These are phyloP conservation scores for Corymbia maculata DNA, from an alignment of 345 rosid species.

Conservation along the genomic window DNA sequence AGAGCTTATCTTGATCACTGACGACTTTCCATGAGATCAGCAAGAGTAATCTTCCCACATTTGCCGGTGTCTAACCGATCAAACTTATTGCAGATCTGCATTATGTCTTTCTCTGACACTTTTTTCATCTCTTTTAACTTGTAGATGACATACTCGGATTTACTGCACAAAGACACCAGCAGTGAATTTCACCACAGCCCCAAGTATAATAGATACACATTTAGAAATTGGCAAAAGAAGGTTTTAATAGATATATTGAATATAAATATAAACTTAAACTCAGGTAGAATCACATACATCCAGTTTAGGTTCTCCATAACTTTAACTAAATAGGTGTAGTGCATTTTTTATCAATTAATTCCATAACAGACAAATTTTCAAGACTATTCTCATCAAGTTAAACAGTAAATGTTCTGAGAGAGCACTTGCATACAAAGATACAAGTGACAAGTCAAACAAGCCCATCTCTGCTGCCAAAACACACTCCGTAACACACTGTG, in stretches of 20 bases:
- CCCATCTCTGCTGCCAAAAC: neutral
- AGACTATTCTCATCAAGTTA: neutral
- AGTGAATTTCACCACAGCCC: conserved; percentile 10
- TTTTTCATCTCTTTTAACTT: conserved; percentile 72
- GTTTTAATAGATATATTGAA: neutral
- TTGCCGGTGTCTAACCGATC: conserved; percentile 61
- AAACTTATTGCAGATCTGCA: conserved; percentile 44
- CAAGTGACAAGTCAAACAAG: neutral
- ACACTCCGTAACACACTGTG: neutral
- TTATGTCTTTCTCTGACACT: conserved; percentile 54
- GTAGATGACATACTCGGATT: conserved; percentile 61
- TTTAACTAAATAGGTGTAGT: neutral
- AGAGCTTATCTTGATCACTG: neutral
- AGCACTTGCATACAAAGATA: neutral
- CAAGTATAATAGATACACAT: conserved; percentile 18
- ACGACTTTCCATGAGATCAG: conserved; percentile 49
- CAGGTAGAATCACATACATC: neutral
- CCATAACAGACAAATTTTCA: neutral
- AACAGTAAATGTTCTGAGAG: neutral
- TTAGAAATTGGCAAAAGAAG: neutral
- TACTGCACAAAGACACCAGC: neutral
- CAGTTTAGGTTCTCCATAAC: neutral
- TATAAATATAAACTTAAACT: neutral
- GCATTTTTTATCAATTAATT: neutral
- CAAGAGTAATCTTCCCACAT: conserved; percentile 68